Conservation (phyloP, 768 basidiomycete genomes). For the Lentinula boryana region DNA sequence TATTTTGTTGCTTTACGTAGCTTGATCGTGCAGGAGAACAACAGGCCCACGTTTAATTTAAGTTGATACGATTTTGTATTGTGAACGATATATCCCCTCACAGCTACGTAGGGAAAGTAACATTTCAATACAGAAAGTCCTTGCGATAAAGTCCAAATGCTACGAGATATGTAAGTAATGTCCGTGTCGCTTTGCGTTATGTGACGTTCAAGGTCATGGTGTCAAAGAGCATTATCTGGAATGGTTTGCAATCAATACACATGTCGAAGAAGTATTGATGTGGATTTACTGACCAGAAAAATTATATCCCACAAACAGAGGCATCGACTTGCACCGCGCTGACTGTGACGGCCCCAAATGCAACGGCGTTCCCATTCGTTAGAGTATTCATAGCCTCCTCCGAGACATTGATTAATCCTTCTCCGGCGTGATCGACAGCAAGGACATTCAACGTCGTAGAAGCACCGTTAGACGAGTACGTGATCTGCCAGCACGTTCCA, state of each 20-base stretch:
- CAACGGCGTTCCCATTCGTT: slow-evolving; percentile 39
- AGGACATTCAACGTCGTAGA: slow-evolving; percentile 24
- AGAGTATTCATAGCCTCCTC: slow-evolving; percentile 48
- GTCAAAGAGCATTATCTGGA: background rate
- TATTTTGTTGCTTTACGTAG: too few species aligned
- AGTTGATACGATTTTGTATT: too few species aligned
- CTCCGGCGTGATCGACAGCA: slow-evolving; percentile 28
- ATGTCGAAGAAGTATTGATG: background rate
- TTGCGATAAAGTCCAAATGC: background rate
- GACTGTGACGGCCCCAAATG: slow-evolving; percentile 43
- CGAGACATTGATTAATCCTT: slow-evolving; percentile 41
- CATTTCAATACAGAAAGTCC: background rate
- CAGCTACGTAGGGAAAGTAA: background rate
- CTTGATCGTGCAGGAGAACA: too few species aligned
- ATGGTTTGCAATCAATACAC: background rate
- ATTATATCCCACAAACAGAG: slow-evolving; percentile 43
- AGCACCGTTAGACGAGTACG: slow-evolving; percentile 17
- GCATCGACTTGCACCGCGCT: slow-evolving; percentile 33
- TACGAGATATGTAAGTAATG: background rate
- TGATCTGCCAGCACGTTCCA: slow-evolving; percentile 37
- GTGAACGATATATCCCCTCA: background rate
- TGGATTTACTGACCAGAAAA: background rate
- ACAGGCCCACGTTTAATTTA: too few species aligned
- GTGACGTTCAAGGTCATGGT: background rate
- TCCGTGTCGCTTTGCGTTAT: background rate